phyloP scores from a whole-genome alignment of 257 asterid genomes.

The Solanum microdontum region DNA sequence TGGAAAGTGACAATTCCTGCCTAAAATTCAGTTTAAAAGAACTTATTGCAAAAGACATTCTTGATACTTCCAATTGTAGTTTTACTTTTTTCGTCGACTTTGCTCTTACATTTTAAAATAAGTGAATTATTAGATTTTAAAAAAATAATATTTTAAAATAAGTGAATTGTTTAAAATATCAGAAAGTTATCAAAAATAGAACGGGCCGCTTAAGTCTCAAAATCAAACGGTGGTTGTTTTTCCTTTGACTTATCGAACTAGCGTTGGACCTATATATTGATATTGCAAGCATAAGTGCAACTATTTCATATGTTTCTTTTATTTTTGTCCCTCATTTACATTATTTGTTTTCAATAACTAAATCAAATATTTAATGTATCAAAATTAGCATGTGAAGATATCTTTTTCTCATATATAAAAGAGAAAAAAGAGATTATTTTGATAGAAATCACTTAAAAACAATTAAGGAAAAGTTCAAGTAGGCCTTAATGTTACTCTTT shows the following conservation, averaged over 20 bases:
- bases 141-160: no score
- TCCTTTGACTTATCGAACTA: no score
- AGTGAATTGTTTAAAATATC: no score
- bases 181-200: not conserved
- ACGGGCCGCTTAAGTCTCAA: no score
- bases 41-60: not conserved
- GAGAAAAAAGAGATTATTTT: not conserved
- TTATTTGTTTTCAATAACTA: not conserved
- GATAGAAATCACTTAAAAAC: not conserved
- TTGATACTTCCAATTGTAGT: not conserved
- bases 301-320: no score
- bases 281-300: no score
- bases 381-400: not conserved
- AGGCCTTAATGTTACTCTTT: not conserved
- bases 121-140: not conserved
- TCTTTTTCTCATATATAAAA: not conserved
- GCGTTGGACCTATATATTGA: no score
- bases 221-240: not conserved
- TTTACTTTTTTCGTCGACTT: not conserved
- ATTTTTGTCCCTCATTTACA: no score
- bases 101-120: no score
- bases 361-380: not conserved
- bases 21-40: not conserved
- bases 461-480: not conserved
- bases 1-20: not conserved